phyloP scores from a whole-genome alignment of 1,139 yeast species.

The Lodderomyces orthopsilosis region DNA sequence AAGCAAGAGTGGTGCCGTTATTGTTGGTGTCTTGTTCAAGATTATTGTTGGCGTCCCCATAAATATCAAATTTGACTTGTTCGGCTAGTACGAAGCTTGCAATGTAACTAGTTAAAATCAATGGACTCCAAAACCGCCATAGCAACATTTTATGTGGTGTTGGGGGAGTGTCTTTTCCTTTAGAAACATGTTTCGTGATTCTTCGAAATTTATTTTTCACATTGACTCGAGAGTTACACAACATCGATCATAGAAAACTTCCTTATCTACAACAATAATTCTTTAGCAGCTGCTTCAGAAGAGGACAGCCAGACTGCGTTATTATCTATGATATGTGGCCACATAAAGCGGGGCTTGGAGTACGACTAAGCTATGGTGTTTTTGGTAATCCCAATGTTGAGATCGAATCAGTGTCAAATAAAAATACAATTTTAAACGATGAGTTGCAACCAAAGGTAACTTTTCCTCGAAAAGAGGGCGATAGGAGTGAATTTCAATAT shows the following conservation, averaged over 20 bases:
- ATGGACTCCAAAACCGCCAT: slow-evolving; percentile 4
- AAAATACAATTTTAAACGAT: not conserved
- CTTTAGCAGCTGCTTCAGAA: not conserved
- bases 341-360: slow-evolving; percentile 38
- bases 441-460: not conserved
- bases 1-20: slow-evolving; percentile 1
- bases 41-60: not conserved
- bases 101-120: not conserved
- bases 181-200: not conserved
- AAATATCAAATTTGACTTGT: slow-evolving; percentile 4
- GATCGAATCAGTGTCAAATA: not conserved
- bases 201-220: not conserved
- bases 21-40: not conserved
- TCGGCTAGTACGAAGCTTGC: slow-evolving; percentile 8
- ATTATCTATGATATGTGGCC: slow-evolving; percentile 35
- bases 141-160: slow-evolving; percentile 2
- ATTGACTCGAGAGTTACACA: not conserved
- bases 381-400: slow-evolving; percentile 24
- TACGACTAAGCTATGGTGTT: slow-evolving; percentile 39
- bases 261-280: not conserved
- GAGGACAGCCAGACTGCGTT: no score
- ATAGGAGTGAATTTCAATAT: not conserved
- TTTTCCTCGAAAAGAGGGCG: not conserved
- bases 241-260: not conserved
- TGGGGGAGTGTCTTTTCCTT: no score